phyloP scores from a whole-genome alignment of 129 eudicot species.

The Dittrichia graveolens region DNA sequence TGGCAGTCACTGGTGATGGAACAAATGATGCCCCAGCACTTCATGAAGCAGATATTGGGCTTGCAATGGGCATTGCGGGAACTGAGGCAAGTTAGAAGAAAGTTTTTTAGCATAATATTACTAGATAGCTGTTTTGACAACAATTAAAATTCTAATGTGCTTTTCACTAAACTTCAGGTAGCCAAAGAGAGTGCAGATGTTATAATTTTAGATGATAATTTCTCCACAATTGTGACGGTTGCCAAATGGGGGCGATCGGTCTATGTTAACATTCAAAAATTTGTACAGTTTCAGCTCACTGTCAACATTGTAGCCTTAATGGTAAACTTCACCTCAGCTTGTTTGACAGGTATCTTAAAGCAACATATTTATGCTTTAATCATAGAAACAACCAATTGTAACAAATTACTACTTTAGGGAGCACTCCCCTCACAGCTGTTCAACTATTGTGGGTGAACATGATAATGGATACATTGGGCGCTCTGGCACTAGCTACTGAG shows the following conservation, averaged over 20 bases:
- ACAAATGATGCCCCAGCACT: slow-evolving; percentile 99
- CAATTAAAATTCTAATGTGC: not conserved
- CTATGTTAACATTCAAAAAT: slow-evolving; percentile 87
- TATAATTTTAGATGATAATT: slow-evolving; percentile 92
- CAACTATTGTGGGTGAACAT: slow-evolving; percentile 98
- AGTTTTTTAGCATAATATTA: slow-evolving; percentile 10
- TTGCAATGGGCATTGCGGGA: slow-evolving; percentile 99
- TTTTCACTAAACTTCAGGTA: slow-evolving; percentile 50
- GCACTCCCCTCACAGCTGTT: slow-evolving; percentile 94
- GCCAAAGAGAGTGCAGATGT: slow-evolving; percentile 99
- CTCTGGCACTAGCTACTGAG: slow-evolving; percentile 94
- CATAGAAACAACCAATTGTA: no score
- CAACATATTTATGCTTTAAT: not conserved
- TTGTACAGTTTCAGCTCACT: slow-evolving; percentile 95
- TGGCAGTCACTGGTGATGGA: slow-evolving; percentile 99
- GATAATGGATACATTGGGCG: slow-evolving; percentile 99
- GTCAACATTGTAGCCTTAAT: slow-evolving; percentile 89
- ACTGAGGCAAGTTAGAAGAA: slow-evolving; percentile 65
- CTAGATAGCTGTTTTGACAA: not conserved
- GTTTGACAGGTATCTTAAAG: slow-evolving; percentile 63
- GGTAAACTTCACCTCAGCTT: slow-evolving; percentile 94
- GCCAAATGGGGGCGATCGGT: slow-evolving; percentile 98
- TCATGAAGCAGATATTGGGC: slow-evolving; percentile 99
- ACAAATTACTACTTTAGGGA: slow-evolving; percentile 47
- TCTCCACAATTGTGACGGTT: slow-evolving; percentile 92